Conservation (phyloP, 495 filamentous ascomycete genomes). For the Penicillium cataractarum region DNA sequence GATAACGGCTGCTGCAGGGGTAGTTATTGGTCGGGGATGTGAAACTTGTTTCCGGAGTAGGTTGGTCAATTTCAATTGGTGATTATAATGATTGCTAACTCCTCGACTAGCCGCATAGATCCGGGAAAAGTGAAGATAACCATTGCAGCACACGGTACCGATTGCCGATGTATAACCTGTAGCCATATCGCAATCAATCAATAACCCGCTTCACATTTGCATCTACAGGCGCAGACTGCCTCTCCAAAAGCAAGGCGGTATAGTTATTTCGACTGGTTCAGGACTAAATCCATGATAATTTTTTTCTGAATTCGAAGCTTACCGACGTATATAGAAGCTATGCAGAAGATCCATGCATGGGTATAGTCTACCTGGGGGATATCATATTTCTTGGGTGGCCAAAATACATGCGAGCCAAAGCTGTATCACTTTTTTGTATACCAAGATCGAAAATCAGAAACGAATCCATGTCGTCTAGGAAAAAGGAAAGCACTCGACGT, state of each 20-base stretch:
- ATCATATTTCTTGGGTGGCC: background rate
- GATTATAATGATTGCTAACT: background rate
- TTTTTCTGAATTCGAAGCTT: background rate
- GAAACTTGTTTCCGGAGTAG: background rate
- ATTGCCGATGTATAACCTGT: background rate
- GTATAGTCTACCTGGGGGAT: background rate
- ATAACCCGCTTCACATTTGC: background rate
- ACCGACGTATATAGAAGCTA: background rate
- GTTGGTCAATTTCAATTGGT: background rate
- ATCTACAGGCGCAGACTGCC: background rate
- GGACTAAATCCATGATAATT: background rate
- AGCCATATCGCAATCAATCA: background rate
- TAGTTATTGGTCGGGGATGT: conserved; percentile 1
- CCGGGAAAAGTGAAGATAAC: background rate
- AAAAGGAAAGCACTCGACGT: background rate
- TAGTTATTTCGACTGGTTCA: background rate
- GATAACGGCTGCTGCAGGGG: background rate
- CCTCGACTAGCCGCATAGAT: background rate
- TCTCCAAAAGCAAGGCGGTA: background rate
- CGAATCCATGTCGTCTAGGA: background rate
- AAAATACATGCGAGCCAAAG: conserved; percentile 3
- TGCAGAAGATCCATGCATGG: background rate
- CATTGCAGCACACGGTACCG: background rate
- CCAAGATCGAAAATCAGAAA: background rate
- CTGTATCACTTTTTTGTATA: background rate